Evolutionary conservation across 257 asterid genomes (phyloP), one percentile per base, ranked within the genome.

Genomic region (Solanum sparsipilum): DNA sequence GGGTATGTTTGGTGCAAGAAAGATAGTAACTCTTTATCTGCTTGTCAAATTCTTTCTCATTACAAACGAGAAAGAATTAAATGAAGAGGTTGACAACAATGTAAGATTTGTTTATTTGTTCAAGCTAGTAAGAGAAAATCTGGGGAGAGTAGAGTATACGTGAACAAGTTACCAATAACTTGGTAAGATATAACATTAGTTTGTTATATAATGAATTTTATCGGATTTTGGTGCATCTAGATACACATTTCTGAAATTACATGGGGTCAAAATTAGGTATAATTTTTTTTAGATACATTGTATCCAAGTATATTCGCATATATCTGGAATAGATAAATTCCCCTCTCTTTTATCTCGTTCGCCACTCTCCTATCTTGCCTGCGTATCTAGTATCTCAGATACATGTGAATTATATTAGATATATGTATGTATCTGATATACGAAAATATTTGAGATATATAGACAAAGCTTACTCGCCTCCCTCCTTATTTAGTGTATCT

Each of bases 231-330:
- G n/a, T 56, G 65, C 10, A 56, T 56, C 1, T 52, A 52, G 63
- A 56, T 56, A 2, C 10, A 56, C 0, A 1, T 18, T 56, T 56
- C 0, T 18, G 2, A 0, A 2, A 56, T 18, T 18, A 18, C 1
- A 56, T 18, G 2, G 1, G n/a, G 11, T 56, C 4, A 18, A 56
- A 18, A 56, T 1, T 56, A 16, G 65, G n/a, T 56, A 18, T 56
- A 56, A 6, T 56, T 18, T 56, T 0, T 56, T 56, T 6, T 18
- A 56, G 65, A 18, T 56, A 7, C 10, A 56, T 56, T 18, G n/a
- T 56, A 56, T 56, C 2, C 2, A 56, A 56, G n/a, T 56, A 5
- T 18, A 56, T 56, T 56, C 10, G 0, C 5, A 56, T 56, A 18
- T 7, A 56, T 18, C 1, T 56, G 11, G 3, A 0, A 56, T 18